Base-by-base conservation (phyloP, 2,329 filamentous ascomycete genomes). In the Sphaerulina populicola region DNA sequence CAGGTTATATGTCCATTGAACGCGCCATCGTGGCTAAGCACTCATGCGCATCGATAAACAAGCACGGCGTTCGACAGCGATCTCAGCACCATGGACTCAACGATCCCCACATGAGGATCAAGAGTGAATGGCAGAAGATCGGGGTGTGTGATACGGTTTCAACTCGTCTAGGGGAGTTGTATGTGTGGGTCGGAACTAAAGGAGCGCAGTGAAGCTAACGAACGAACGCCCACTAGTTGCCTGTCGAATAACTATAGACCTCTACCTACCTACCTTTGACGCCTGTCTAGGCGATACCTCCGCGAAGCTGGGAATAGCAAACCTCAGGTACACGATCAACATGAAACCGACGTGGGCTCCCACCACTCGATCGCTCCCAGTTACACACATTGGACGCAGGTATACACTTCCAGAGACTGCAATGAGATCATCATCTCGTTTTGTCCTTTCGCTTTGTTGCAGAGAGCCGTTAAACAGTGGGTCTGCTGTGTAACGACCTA, bases 51-150 rank as follows among this genome's bases (percentile, higher is more conserved):
- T 44, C 45, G 45, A 53, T 44, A 27, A 45, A 49, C 41, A 15
- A 36, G 44, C 44, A 42, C 44, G 38, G 27, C 33, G 44, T 38
- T 38, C 33, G 35, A 47, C 39, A 39, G 47, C 50, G 50, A 27
- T 52, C 50, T 11, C 18, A 23, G 29, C 33, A 23, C 27, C 36
- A 18, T 4, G 14, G 27, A 18, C n/a, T 33, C 27, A 10, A 21
- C 12, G 45, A 4, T 3, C 10, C 8, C 31, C 31, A 35, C 31
- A 35, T n/a, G 12, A n/a, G 31, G 10, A n/a, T 35, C 4, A 33
- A 33, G 41, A 47, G 39, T 44, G 31, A 23, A 15, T 44, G 40
- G 23, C 18, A 45, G 49, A 44, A 51, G 48, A 54, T 50, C 44
- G 54, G 51, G 31, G 10, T 11, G 31, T 35, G 31, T n/a, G 31